Conservation (phyloP, 768 basidiomycete species). For the Lentinula guzmanii region DNA sequence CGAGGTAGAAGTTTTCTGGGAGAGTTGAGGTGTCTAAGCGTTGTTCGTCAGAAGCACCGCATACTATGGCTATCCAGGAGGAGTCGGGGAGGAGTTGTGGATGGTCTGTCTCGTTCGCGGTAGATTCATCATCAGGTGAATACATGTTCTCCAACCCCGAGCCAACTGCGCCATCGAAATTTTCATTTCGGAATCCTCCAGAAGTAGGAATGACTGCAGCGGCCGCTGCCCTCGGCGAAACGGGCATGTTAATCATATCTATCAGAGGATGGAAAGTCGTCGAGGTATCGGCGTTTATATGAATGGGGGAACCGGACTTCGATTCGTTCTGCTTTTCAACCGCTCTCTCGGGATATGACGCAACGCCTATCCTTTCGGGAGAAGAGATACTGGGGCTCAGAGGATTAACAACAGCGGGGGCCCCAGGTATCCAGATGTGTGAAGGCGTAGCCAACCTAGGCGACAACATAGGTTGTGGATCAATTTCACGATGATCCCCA, state of each 20-base stretch:
- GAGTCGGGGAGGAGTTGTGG: slow-evolving; percentile 53
- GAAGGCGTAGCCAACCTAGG: slow-evolving; percentile 42
- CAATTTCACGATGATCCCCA: slow-evolving; percentile 8
- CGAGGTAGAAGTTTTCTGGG: slow-evolving; percentile 69
- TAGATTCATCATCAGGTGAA: not conserved
- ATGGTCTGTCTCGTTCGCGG: slow-evolving; percentile 19
- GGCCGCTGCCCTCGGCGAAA: not conserved
- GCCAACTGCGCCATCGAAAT: not conserved
- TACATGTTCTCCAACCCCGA: not conserved
- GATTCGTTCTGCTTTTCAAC: not conserved
- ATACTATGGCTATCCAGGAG: slow-evolving; percentile 77
- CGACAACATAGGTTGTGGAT: slow-evolving; percentile 11
- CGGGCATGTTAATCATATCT: not conserved
- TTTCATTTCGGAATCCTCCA: not conserved
- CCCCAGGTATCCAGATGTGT: slow-evolving; percentile 54
- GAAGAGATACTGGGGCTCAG: slow-evolving; percentile 7
- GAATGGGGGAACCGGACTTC: not conserved
- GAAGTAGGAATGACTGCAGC: not conserved
- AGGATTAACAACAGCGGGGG: slow-evolving; percentile 42
- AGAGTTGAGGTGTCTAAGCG: slow-evolving; percentile 37
- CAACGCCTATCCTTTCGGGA: slow-evolving; percentile 7
- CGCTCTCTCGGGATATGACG: slow-evolving; percentile 10
- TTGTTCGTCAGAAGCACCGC: slow-evolving; percentile 61
- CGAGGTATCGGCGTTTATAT: not conserved
- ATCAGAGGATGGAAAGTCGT: slow-evolving; percentile 28